Conservation (phyloP, 108 stramenopile species). For the Asterionellopsis glacialis region DNA sequence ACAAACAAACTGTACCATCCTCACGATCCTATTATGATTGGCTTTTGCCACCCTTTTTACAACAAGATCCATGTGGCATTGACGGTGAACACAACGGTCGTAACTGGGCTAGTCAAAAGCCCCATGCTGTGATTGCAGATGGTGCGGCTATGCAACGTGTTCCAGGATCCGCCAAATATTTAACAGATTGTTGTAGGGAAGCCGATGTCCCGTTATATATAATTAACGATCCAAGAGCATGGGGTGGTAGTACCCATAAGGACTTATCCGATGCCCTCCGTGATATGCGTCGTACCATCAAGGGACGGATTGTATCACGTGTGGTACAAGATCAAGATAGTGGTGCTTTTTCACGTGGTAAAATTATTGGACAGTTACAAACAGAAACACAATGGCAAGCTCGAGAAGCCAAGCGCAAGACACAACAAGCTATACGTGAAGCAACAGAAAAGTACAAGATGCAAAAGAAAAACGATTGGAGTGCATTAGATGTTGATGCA, state of each 20-base stretch:
- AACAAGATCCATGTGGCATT: slow-evolving; percentile 22
- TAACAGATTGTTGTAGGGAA: slow-evolving; percentile 62
- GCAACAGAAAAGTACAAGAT: slow-evolving; percentile 24
- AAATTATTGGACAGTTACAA: slow-evolving; percentile 62
- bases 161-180: slow-evolving; percentile 64
- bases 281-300: slow-evolving; percentile 57
- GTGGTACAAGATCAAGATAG: slow-evolving; percentile 55
- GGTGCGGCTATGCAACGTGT: slow-evolving; percentile 81
- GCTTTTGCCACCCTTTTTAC: slow-evolving; percentile 38
- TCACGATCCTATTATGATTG: slow-evolving; percentile 32
- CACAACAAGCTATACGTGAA: slow-evolving; percentile 42
- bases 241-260: slow-evolving; percentile 67
- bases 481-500: slow-evolving; percentile 37
- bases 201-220: slow-evolving; percentile 76
- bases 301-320: slow-evolving; percentile 50
- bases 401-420: slow-evolving; percentile 41
- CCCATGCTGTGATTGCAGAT: slow-evolving; percentile 85
- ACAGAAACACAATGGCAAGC: slow-evolving; percentile 69
- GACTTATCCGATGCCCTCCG: slow-evolving; percentile 48
- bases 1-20: slow-evolving; percentile 43
- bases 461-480: slow-evolving; percentile 63
- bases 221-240: slow-evolving; percentile 72
- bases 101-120: slow-evolving; percentile 76
- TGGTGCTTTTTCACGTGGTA: slow-evolving; percentile 64
- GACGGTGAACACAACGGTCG: slow-evolving; percentile 7